These are phyloP conservation scores for Trypanosoma cruzi DNA, from an alignment of 208 protist genomes.

Conservation along the genomic window DNA sequence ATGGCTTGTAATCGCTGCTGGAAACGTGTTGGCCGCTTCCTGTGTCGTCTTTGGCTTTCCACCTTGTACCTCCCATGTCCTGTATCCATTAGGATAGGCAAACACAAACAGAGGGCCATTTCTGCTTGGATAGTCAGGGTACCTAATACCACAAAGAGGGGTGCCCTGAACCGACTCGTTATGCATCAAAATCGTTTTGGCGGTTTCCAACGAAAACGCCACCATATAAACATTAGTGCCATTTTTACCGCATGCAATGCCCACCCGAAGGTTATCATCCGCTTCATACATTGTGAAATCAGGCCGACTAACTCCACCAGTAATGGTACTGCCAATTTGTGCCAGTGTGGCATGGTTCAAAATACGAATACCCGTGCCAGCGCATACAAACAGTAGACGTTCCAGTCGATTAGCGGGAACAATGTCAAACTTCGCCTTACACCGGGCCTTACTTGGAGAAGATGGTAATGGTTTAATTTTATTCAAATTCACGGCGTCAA, in stretches of 20 bases:
- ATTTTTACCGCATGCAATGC: conserved; percentile 14
- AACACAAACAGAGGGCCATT: conserved; percentile 8
- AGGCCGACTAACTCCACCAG: not conserved
- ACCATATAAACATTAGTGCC: conserved; percentile 18
- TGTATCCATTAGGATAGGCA: conserved; percentile 11
- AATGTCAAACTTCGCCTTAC: conserved; percentile 11
- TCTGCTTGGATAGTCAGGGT: conserved; percentile 4
- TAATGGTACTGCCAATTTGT: conserved; percentile 8
- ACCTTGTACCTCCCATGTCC: conserved; percentile 11
- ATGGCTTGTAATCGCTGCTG: conserved; percentile 11
- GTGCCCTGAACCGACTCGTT: not conserved
- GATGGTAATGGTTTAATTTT: conserved; percentile 3
- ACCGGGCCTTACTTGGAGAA: not conserved
- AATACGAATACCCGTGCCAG: not conserved
- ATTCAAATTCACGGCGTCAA: conserved; percentile 19
- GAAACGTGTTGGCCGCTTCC: not conserved
- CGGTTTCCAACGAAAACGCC: conserved; percentile 2
- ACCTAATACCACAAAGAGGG: conserved; percentile 16
- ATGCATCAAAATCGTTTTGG: not conserved
- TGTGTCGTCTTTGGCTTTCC: not conserved
- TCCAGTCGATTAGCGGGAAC: not conserved
- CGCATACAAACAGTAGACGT: conserved; percentile 20
- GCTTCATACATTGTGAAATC: conserved; percentile 12
- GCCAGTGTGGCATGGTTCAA: not conserved
- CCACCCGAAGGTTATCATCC: conserved; percentile 13